Percentiles rank a stretch among this genome's conserved stretches.
phyloP scores from a whole-genome alignment of 208 protist genomes.

The Leishmania arabica region DNA sequence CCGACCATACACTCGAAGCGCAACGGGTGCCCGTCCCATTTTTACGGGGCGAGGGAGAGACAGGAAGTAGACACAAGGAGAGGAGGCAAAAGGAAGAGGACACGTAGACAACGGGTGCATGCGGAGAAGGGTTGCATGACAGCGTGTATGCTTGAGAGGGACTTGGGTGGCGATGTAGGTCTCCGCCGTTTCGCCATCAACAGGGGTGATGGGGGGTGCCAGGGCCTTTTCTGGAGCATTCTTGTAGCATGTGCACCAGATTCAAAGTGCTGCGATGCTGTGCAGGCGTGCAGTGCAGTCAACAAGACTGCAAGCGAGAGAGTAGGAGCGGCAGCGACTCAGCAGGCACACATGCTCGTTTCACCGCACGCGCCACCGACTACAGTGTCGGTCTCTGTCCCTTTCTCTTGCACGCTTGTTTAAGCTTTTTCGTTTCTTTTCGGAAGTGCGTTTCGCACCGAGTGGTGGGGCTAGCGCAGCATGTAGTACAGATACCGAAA shows the following conservation, averaged over 20 bases:
- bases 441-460: neutral
- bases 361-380: neutral
- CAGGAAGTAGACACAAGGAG: neutral
- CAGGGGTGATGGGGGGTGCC: neutral
- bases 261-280: neutral
- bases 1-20: neutral
- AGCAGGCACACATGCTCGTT: neutral
- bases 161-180: neutral
- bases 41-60: neutral
- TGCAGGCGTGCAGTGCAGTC: neutral
- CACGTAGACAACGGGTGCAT: neutral
- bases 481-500: no score
- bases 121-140: neutral
- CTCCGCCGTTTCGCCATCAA: neutral
- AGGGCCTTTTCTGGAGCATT: neutral
- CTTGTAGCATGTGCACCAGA: neutral
- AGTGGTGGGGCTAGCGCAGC: neutral
- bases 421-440: neutral
- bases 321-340: neutral
- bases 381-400: neutral
- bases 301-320: neutral
- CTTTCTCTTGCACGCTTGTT: neutral
- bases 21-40: neutral
- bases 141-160: neutral
- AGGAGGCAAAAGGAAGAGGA: neutral